Evolutionary conservation across 805 yeast species (phyloP), one percentile per base, ranked within the genome.

Genomic region (Candida silvicultrix): DNA sequence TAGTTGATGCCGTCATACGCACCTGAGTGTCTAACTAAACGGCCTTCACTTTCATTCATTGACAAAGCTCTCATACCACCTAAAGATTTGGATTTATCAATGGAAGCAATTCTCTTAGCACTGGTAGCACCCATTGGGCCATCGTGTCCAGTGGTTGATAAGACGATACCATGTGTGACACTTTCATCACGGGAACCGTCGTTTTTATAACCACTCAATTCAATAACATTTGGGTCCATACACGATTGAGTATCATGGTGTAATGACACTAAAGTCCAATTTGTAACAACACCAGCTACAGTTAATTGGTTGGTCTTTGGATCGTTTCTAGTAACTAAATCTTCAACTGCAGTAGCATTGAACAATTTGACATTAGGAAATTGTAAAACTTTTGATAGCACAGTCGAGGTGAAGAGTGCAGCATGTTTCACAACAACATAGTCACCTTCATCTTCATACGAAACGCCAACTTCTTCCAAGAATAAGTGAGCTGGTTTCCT

Each of bases 121-220:
- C 80, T 75, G 68, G 82, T 83, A 8, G 90, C 89, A 49, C 90
- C 90, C 67, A 83, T 81, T 44, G 89, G 89, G 57, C 92, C 90
- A 62, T 84, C 92, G 60, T 84, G 90, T 48, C 90, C 92, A 29
- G 88, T 78, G 51, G 89, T 79, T 15, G 89, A 82, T 47, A 85
- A 69, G 47, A 84, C 78, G 46, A 85, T 79, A 35, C 38, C 38
- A 19, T 35, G 38, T 6, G 38, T 35, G 12, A 35, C 38, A 16
- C 22, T 19, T 35, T 35, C 38, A 35, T 35, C 38, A 35, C 38
- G 38, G 10, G 38, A 7, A 35, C 38, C 38, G 11, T 35, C 78
- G 15, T 35, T 35, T 11, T 35, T 35, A 14, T 35, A 35, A 35
- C 38, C 38, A 12, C 19, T 35, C 15, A 35, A 35, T 16, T 35